A percentile compares a stretch with the other conserved stretches of the same genome.
phyloP scores from a whole-genome alignment of 2,329 filamentous ascomycete species.

The Colletotrichum brevisporum region DNA sequence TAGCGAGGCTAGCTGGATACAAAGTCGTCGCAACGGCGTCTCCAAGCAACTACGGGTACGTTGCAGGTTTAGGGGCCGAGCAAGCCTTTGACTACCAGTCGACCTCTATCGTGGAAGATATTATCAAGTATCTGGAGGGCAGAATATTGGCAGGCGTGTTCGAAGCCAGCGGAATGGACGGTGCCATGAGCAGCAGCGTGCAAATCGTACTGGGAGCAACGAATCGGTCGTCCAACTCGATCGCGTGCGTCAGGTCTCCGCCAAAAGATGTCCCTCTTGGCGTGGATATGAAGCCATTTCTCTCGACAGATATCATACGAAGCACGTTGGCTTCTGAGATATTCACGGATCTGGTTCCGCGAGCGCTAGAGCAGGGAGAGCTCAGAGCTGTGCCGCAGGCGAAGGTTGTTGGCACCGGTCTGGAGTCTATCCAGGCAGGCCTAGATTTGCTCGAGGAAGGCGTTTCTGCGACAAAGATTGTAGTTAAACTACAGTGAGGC shows the following conservation, averaged over 20 bases:
- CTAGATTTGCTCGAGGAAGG: neutral
- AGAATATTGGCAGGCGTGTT: neutral
- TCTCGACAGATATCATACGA: neutral
- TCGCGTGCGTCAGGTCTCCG: neutral
- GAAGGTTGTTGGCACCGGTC: neutral
- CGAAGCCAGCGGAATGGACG: constrained; percentile 2
- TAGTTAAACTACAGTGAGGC: neutral
- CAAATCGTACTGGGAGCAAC: neutral
- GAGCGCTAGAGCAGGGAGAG: neutral
- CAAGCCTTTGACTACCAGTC: neutral
- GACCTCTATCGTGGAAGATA: neutral
- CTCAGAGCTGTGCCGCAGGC: neutral
- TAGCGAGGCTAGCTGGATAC: neutral
- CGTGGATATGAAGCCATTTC: neutral
- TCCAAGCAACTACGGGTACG: neutral
- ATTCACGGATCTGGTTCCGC: neutral
- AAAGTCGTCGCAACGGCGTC: constrained; percentile 1
- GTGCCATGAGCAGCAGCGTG: neutral
- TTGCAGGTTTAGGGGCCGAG: neutral
- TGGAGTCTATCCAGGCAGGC: constrained; percentile 9
- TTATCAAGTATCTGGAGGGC: neutral
- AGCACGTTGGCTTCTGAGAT: neutral
- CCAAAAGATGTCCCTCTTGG: neutral
- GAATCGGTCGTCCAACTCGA: neutral
- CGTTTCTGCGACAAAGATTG: neutral